phyloP scores from a whole-genome alignment of 306 rosid genomes.

The Phaseolus lunatus region DNA sequence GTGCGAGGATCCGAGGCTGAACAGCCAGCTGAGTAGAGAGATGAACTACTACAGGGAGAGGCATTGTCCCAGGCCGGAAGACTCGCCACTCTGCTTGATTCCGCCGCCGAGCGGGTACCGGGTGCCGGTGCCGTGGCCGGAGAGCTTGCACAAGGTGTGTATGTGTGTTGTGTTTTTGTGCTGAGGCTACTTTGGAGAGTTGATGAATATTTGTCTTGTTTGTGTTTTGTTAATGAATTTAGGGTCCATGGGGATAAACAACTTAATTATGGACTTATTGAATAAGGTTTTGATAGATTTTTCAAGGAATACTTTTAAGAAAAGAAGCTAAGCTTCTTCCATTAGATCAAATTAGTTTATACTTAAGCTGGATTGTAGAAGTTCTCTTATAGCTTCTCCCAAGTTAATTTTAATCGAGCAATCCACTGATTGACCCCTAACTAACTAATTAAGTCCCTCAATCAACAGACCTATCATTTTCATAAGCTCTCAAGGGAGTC shows the following conservation, averaged over 20 bases:
- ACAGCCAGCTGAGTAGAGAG: constrained; percentile 89
- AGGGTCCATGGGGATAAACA: neutral
- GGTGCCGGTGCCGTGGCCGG: constrained; percentile 90
- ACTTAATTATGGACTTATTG: neutral
- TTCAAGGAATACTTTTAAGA: neutral
- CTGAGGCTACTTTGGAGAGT: neutral
- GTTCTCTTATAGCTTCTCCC: neutral
- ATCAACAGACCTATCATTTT: too few species aligned
- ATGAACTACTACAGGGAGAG: constrained; percentile 93
- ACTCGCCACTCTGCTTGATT: constrained; percentile 82
- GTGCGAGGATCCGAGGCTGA: constrained; percentile 85
- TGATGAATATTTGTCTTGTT: neutral
- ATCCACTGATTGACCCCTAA: too few species aligned
- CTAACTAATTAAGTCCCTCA: too few species aligned
- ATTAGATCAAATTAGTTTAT: neutral
- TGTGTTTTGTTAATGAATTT: neutral
- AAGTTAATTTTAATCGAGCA: neutral
- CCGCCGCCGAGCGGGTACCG: constrained; percentile 81
- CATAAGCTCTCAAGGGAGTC: too few species aligned
- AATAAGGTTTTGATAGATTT: neutral
- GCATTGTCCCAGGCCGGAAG: constrained; percentile 80
- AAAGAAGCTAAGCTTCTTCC: neutral
- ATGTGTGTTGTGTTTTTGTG: constrained; percentile 22
- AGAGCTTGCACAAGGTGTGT: constrained; percentile 96
- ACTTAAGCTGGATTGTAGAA: neutral